Conservation (phyloP, 1,139 yeast genomes). For the Nakaseomyces glabratus region DNA sequence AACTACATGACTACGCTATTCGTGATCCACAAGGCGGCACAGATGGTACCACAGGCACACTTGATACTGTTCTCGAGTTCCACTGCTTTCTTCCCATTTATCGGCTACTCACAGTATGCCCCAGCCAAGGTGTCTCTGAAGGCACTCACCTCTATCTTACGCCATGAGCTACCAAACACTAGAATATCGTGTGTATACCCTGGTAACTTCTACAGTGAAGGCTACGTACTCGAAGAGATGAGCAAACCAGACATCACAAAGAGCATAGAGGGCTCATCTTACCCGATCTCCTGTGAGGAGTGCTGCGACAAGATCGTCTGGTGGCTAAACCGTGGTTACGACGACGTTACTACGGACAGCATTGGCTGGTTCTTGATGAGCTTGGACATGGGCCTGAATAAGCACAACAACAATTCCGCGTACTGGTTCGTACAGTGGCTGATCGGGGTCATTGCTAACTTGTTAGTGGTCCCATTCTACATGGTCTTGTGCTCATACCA, state of each 20-base stretch:
- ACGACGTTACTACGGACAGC: constrained; percentile 70
- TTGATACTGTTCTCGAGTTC: constrained; percentile 73
- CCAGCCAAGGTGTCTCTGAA: constrained; percentile 81
- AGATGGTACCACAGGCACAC: constrained; percentile 33
- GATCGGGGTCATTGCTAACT: constrained; percentile 26
- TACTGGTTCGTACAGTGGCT: constrained; percentile 46
- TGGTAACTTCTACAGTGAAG: constrained; percentile 87
- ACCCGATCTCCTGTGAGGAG: constrained; percentile 54
- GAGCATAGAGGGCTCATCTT: constrained; percentile 75
- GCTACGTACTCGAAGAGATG: constrained; percentile 67
- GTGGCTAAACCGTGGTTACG: constrained; percentile 55
- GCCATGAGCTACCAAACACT: constrained; percentile 69
- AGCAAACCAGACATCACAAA: constrained; percentile 83
- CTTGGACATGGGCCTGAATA: constrained; percentile 50
- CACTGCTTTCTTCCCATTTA: constrained; percentile 74
- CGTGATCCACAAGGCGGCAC: constrained; percentile 52
- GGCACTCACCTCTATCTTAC: constrained; percentile 60
- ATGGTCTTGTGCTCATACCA: constrained; percentile 47
- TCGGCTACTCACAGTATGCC: constrained; percentile 85
- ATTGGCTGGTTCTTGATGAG: constrained; percentile 77
- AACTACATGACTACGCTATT: constrained; percentile 71
- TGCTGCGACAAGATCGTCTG: constrained; percentile 58
- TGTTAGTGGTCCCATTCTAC: constrained; percentile 55
- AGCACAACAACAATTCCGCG: constrained; percentile 47
- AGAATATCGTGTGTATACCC: constrained; percentile 64